Conservation (phyloP, 495 filamentous ascomycete species). For the Daldinia caldariorum region DNA sequence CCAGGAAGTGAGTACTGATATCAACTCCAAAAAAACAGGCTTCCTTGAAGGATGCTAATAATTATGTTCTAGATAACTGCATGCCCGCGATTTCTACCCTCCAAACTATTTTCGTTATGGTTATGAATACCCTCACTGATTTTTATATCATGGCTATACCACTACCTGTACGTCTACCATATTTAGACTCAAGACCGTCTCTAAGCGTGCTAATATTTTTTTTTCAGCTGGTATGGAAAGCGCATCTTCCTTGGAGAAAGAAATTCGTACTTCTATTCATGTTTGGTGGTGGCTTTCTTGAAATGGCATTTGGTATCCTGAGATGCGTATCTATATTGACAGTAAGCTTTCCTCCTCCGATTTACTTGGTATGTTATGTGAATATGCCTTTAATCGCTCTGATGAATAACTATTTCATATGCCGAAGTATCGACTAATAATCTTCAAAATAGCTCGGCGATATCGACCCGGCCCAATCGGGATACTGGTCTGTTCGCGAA, state of each 20-base stretch:
- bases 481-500: slow-evolving; percentile 71
- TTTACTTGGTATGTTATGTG: background rate
- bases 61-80: slow-evolving; percentile 35
- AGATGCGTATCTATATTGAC: slow-evolving; percentile 68
- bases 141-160: slow-evolving; percentile 67
- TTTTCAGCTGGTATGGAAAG: slow-evolving; percentile 62
- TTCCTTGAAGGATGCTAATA: background rate
- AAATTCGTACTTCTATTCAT: slow-evolving; percentile 65
- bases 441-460: slow-evolving; percentile 47
- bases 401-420: no score
- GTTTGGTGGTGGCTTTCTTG: slow-evolving; percentile 68
- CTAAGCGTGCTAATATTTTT: slow-evolving; percentile 3
- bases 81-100: slow-evolving; percentile 49
- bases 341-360: slow-evolving; percentile 45
- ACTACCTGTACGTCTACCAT: slow-evolving; percentile 49
- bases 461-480: slow-evolving; percentile 61
- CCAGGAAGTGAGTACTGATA: slow-evolving; percentile 61
- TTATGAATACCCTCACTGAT: slow-evolving; percentile 64
- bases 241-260: slow-evolving; percentile 59
- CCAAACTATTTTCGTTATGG: slow-evolving; percentile 52
- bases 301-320: slow-evolving; percentile 68
- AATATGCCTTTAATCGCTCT: slow-evolving; percentile 7
- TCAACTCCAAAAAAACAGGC: background rate
- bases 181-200: slow-evolving; percentile 4
- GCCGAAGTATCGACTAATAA: no score